A percentile compares a stretch with the other conserved stretches of the same genome.
These are phyloP conservation scores for Thymus mandschuricus DNA, from an alignment of 257 asterid genomes.

Conservation along the genomic window DNA sequence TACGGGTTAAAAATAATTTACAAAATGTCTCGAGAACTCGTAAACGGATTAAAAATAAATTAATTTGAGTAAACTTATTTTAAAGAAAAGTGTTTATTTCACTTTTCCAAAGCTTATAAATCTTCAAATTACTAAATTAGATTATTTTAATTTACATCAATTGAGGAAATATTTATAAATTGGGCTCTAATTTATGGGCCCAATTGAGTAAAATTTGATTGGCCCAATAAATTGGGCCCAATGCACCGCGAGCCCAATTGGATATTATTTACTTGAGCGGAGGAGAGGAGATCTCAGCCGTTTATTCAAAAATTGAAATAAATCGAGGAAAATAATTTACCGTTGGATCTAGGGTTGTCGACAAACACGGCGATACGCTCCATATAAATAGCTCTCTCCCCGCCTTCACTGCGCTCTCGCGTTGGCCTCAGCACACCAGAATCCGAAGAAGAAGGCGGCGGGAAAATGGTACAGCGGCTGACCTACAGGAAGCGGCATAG, in stretches of 20 bases:
- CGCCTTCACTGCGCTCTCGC: neutral
- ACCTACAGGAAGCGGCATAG: conserved; percentile 76
- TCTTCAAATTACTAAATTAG: too few relatives aligned
- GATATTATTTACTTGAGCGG: neutral
- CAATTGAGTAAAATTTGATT: neutral
- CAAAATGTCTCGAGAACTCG: too few relatives aligned
- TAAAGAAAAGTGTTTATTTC: too few relatives aligned
- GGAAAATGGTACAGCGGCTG: conserved; percentile 78
- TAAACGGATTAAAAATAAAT: too few relatives aligned
- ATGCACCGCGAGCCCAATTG: neutral
- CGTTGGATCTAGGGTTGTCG: conserved; percentile 1
- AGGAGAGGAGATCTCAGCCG: neutral
- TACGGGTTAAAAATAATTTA: too few relatives aligned
- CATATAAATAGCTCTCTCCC: neutral
- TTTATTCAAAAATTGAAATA: neutral
- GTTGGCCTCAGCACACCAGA: conserved; percentile 30
- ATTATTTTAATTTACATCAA: too few relatives aligned
- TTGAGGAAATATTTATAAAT: too few relatives aligned
- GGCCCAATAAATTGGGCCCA: neutral
- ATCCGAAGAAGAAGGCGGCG: neutral
- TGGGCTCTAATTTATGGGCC: neutral
- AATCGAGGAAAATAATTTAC: neutral
- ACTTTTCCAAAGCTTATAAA: too few relatives aligned
- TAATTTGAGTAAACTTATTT: too few relatives aligned
- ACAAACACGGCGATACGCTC: neutral